These are phyloP conservation scores for Kwoniella shandongensis DNA, from an alignment of 768 basidiomycete species.

Conservation along the genomic window DNA sequence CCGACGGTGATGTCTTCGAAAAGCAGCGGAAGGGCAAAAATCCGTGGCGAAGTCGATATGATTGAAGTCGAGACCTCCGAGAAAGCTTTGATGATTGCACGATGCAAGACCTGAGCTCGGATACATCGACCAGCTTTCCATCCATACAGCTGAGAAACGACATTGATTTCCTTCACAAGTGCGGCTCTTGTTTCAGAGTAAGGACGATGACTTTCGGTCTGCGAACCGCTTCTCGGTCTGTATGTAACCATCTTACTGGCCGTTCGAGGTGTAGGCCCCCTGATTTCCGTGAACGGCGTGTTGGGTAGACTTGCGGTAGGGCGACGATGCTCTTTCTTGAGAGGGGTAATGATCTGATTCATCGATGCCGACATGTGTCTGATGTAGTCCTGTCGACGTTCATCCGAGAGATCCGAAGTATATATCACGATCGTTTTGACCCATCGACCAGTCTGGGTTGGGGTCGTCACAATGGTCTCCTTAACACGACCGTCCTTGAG, in stretches of 20 bases:
- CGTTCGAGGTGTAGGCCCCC: background rate
- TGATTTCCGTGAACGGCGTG: conserved; percentile 10
- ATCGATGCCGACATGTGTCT: conserved; percentile 20
- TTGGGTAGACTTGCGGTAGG: conserved; percentile 56
- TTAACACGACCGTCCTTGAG: conserved; percentile 69
- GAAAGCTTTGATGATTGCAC: conserved; percentile 29
- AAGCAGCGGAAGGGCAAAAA: conserved; percentile 65
- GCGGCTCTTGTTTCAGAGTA: conserved; percentile 22
- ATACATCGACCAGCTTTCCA: conserved; percentile 68
- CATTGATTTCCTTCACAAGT: conserved; percentile 64
- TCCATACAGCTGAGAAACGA: conserved; percentile 72
- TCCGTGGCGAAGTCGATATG: conserved; percentile 60
- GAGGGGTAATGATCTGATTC: conserved; percentile 33
- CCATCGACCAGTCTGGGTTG: conserved; percentile 62
- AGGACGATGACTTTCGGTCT: background rate
- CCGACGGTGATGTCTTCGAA: conserved; percentile 65
- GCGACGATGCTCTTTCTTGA: conserved; percentile 54
- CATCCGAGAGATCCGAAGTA: conserved; percentile 62
- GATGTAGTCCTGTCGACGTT: conserved; percentile 63
- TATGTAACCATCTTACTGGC: conserved; percentile 2
- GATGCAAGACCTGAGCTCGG: conserved; percentile 58
- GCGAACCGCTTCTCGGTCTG: background rate
- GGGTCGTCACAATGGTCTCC: conserved; percentile 66
- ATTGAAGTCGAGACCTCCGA: conserved; percentile 55
- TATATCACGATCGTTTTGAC: conserved; percentile 67